Conservation (phyloP, 164 flowering plant genomes). For the Nymphaea thermarum region DNA sequence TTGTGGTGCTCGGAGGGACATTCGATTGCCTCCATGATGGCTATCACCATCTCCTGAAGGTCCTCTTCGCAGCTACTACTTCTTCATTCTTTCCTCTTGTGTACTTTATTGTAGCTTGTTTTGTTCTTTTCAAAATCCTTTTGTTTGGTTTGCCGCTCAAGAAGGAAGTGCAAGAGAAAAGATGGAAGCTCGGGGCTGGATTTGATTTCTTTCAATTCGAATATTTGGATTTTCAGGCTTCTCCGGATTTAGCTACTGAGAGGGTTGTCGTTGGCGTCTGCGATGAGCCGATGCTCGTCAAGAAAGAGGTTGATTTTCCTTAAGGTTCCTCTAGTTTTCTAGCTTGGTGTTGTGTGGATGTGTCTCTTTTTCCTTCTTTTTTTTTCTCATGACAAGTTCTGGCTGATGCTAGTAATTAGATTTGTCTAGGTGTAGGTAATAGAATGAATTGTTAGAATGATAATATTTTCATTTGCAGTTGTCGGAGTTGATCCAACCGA, state of each 20-base stretch:
- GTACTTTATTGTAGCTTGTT: neutral
- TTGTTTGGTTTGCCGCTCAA: too few species aligned
- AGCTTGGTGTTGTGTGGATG: too few species aligned
- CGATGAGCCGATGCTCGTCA: conserved; percentile 79
- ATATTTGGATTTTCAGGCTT: conserved; percentile 25
- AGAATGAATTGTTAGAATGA: too few species aligned
- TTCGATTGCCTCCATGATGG: conserved; percentile 88
- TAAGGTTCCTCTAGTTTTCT: conserved; percentile 17
- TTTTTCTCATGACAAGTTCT: neutral
- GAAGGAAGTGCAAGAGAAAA: too few species aligned
- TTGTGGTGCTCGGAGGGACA: conserved; percentile 90
- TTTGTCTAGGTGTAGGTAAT: too few species aligned
- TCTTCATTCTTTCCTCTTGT: too few species aligned
- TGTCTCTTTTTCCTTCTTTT: neutral
- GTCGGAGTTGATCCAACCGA: conserved; percentile 58
- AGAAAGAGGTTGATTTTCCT: conserved; percentile 42
- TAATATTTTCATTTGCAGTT: conserved; percentile 27
- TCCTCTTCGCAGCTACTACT: conserved; percentile 6
- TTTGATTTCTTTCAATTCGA: neutral
- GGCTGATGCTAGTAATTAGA: too few species aligned
- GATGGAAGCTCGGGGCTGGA: too few species aligned
- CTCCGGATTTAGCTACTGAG: conserved; percentile 59
- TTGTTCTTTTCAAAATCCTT: too few species aligned
- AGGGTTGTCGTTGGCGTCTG: conserved; percentile 77
- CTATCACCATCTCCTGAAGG: conserved; percentile 71